phyloP scores from a whole-genome alignment of 176 grass and related monocot species.

The Oryza meridionalis region DNA sequence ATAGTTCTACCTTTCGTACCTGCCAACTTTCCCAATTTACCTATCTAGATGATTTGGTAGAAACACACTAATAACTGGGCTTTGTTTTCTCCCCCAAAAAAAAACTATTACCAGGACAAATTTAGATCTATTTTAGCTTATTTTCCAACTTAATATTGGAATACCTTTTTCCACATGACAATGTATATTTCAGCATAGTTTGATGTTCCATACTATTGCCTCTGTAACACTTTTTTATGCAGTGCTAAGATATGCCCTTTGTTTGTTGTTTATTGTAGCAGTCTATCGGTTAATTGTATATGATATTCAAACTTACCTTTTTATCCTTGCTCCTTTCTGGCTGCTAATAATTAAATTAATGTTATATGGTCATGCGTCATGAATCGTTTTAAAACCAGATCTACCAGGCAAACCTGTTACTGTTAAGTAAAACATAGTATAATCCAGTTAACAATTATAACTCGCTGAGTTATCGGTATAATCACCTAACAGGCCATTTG shows the following conservation, averaged over 20 bases:
- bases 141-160: background rate
- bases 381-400: background rate
- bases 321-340: background rate
- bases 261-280: background rate
- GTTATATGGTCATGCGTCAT: background rate
- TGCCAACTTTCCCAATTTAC: too few species aligned
- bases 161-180: background rate
- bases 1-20: too few species aligned
- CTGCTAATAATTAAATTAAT: background rate
- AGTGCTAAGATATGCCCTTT: background rate
- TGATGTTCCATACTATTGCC: background rate
- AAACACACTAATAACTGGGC: background rate
- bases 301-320: background rate
- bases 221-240: background rate
- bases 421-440: background rate
- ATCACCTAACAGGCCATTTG: background rate
- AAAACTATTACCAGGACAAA: background rate
- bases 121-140: slow-evolving; percentile 5
- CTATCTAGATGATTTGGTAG: too few species aligned
- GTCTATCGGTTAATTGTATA: background rate
- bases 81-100: background rate
- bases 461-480: background rate
- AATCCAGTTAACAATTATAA: background rate
- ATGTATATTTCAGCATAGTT: background rate
- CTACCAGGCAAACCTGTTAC: background rate